These are phyloP conservation scores for Perkinsus marinus DNA, from an alignment of 169 alveolate genomes.

Conservation along the genomic window DNA sequence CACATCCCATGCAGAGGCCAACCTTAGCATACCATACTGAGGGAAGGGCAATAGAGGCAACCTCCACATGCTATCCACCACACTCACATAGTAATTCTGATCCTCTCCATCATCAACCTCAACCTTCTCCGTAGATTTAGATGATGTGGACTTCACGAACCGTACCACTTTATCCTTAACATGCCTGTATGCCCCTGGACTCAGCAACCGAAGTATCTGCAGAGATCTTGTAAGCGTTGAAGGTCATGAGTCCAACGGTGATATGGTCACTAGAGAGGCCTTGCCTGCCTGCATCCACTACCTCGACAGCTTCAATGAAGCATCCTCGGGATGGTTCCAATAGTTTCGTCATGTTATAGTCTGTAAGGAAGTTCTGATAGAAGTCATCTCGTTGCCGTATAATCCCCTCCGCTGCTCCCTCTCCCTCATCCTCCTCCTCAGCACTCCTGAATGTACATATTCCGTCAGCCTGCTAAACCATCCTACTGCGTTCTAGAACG, in stretches of 20 bases:
- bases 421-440: neutral
- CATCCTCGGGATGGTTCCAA: neutral
- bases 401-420: neutral
- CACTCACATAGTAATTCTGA: neutral
- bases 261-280: no score
- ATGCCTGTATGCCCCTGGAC: neutral
- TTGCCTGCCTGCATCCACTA: neutral
- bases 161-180: neutral
- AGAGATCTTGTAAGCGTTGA: neutral
- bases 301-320: neutral
- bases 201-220: neutral
- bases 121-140: neutral
- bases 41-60: neutral
- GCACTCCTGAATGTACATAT: neutral
- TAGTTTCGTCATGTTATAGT: neutral
- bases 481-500: neutral
- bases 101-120: neutral
- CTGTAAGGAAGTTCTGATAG: neutral
- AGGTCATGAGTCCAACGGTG: neutral
- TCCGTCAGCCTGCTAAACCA: neutral
- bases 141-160: neutral
- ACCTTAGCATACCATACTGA: neutral
- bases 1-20: neutral
- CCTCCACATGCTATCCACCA: neutral
- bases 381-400: neutral